Evolutionary conservation across 768 basidiomycete species (phyloP), one percentile per base, ranked within the genome.

Genomic region (Mycena rebaudengoi): DNA sequence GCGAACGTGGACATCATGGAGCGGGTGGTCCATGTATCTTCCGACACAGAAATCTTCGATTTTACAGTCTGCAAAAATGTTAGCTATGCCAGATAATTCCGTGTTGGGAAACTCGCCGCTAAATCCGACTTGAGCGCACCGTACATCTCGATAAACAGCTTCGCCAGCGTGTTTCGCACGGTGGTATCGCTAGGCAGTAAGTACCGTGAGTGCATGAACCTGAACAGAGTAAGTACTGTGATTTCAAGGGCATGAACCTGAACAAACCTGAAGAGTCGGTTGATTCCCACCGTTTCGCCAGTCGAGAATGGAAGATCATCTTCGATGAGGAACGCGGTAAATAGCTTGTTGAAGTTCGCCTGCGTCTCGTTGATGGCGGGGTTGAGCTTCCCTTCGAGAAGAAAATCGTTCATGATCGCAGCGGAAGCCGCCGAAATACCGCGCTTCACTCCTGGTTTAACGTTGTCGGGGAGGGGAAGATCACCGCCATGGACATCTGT

Each of bases 341-440:
- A 77, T 6, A 78, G 32, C 10, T 69, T 68, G 14, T 62, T 25
- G 46, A 77, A 79, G 2, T 76, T 76, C 32, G 58, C 63, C 18
- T 75, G 61, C 2, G 71, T 74, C 1, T 67, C 39, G 21, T 64
- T 65, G 2, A 71, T 44, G n/a, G 57, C 60, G 0, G 75, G 79
- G 62, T 79, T 76, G 4, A 79, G 69, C 54, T 74, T 69, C 2
- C 79, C 76, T n/a, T 76, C 70, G 57, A 69, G 69, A n/a, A 80
- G 61, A 49, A 53, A 78, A 4, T 58, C 67, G 37, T 56, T 71
- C 75, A 77, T 76, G 12, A 79, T 40, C 11, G 72, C 62, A 0
- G 66, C 71, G 2, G 53, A 39, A 1, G 37, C 45, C 14, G 54
- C 54, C 1, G 52, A 30, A 8, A 40, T 16, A 1, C 21, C 37